Evolutionary conservation across 2,329 filamentous ascomycete genomes (phyloP), one percentile per base, ranked within the genome.

Genomic region (Cercospora sp.): DNA sequence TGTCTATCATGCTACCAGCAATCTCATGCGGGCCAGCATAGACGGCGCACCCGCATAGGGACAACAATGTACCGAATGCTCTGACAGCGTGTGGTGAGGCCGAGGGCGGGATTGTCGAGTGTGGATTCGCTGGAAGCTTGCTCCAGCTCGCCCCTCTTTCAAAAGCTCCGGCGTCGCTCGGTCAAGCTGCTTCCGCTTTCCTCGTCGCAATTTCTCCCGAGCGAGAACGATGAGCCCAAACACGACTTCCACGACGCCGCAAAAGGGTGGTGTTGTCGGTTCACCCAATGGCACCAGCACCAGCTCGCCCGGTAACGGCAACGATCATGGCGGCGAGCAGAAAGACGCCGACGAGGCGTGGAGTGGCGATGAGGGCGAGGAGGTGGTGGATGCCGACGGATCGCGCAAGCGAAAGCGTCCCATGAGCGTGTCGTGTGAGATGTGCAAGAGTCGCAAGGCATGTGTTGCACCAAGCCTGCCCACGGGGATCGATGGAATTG

Each of bases 391-490:
- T n/a, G 71, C 73, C 60, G 77, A 78, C 67, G 74, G 72, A 65
- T 76, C 73, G 39, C 77, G 80, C 60, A 86, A 86, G 76, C 82
- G 83, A 69, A 84, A 83, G 76, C 78, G 85, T 31, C 75, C 74
- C 60, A 72, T 73, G 70, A 71, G 73, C 60, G 85, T 87, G 36
- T 85, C 83, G 74, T 87, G 91, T 76, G 91, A 94, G 80, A 84
- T 91, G 62, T 93, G 91, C 82, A 93, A 94, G 80, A 89, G 91
- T 79, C 84, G 91, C 81, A 94, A 94, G 84, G 91, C 92, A 63
- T 80, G 68, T 71, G 28, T 33, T 58, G 30, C 7, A 42, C 36
- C 33, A 31, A 31, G 36, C 36, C 36, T 39, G 36, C 23, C 53
- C 53, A 59, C 60, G 45, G 57, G n/a, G 42, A 33, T 28, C 23